Evolutionary conservation across 352 stramenopile genomes (phyloP).

Genomic region (Aphanomyces invadans): DNA sequence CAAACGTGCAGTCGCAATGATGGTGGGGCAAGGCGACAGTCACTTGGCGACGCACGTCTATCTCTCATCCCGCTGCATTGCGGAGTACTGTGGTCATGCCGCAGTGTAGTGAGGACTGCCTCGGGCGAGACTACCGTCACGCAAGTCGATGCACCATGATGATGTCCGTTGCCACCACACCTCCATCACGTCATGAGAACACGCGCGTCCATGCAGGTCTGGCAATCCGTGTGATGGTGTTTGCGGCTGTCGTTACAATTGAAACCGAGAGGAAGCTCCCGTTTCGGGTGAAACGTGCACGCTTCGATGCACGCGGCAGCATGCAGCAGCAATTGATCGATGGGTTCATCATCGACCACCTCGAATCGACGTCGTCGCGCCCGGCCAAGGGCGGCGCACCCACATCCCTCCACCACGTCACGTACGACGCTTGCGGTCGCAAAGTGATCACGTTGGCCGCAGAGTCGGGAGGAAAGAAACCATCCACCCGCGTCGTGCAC

Average conservation of each 20-base stretch:
- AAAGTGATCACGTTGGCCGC: neutral
- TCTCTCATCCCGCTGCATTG: no score
- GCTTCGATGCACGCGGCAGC: neutral
- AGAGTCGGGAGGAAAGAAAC: neutral
- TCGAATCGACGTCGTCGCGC: conserved; percentile 6
- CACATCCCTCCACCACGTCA: neutral
- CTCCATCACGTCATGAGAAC: no score
- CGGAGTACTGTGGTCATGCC: no score
- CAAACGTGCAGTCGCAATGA: no score
- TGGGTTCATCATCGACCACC: conserved; percentile 16
- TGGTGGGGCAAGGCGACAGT: no score
- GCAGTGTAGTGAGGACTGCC: no score
- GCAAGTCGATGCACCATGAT: no score
- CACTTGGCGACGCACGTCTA: no score
- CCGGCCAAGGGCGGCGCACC: neutral
- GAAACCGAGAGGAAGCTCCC: neutral
- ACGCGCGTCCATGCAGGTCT: no score
- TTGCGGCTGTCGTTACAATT: neutral
- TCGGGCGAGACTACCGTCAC: no score
- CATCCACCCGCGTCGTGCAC: neutral
- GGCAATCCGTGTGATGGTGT: no score
- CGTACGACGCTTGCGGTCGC: neutral
- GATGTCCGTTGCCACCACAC: no score
- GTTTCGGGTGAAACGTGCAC: neutral
- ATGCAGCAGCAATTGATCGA: conserved; percentile 22